Evolutionary conservation across 768 basidiomycete genomes (phyloP), one percentile per base, ranked within the genome.

Genomic region (Serpula lacrymans): DNA sequence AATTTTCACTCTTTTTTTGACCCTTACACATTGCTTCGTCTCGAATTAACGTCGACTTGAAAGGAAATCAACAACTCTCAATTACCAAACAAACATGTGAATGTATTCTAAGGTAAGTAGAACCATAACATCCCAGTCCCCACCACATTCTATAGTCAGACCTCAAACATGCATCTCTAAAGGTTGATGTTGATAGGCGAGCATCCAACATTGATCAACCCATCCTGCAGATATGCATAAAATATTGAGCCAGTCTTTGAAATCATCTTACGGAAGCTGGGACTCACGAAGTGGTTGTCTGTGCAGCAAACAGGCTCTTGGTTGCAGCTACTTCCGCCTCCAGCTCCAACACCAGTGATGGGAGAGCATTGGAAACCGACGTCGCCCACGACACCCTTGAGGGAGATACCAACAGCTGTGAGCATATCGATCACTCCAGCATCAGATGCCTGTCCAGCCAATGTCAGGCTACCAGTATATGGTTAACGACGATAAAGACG

Each of bases 221-320:
- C 36, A 13, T 24, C 26, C 36, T 37, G 20, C 24, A 37, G 12
- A 17, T 3, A 24, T 24, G 13, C 17, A 17, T 21, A 42, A 13
- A 26, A 25, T 21, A 26, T 3, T 23, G 21, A 24, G 20, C 26
- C 36, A 37, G 36, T 6, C n/a, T 11, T 16, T 3, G 14, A 37
- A 22, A 9, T n/a, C 10, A 29, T 9, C 10, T 29, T 29, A 29
- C n/a, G 27, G 14, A 63, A 38, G 75, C n/a, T 29, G 10, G 14
- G 20, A 33, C 39, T 39, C 26, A 39, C 39, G 39, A 30, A 39
- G 26, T 34, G 28, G 6, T 39, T 20, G 21, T 39, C n/a, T 20
- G 26, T 18, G 12, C 39, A 39, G 39, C 39, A 39, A 11, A 39
- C 6, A 11, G 39, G 39, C 29, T 33, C n/a, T 16, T 39, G 29